Evolutionary conservation across 129 eudicot species (phyloP).

Genomic region (Chrysanthemum seticuspe): DNA sequence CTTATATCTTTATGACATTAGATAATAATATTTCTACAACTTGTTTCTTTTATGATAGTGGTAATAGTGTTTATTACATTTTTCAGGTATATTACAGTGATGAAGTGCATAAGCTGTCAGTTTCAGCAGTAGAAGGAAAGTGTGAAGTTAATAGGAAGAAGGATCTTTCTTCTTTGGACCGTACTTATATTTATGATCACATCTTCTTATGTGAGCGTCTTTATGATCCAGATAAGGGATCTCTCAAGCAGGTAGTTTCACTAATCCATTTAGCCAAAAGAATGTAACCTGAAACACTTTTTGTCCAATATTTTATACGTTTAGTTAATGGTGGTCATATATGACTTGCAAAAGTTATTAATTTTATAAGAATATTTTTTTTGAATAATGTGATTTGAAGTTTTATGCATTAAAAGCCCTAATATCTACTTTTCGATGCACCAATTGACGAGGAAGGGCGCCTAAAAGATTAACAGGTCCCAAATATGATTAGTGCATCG

Average conservation of each 20-base stretch:
- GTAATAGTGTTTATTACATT: constrained; percentile 3
- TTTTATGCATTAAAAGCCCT: background rate
- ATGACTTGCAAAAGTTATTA: too few species aligned
- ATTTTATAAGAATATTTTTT: too few species aligned
- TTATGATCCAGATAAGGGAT: constrained; percentile 50
- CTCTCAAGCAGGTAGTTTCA: constrained; percentile 57
- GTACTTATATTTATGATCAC: constrained; percentile 44
- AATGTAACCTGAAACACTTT: background rate
- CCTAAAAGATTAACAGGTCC: too few species aligned
- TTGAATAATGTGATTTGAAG: too few species aligned
- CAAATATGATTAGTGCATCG: too few species aligned
- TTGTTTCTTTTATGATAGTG: background rate
- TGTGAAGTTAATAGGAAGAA: constrained; percentile 63
- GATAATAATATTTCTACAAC: background rate
- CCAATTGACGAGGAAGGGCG: too few species aligned
- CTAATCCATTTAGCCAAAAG: background rate
- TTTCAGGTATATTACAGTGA: constrained; percentile 61
- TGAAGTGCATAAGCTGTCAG: constrained; percentile 30
- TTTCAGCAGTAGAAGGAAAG: constrained; percentile 48
- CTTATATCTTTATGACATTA: background rate
- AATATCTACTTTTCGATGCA: too few species aligned
- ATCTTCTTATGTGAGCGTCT: constrained; percentile 48
- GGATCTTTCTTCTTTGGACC: constrained; percentile 28
- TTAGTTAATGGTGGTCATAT: too few species aligned
- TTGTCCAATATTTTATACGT: background rate